These are phyloP conservation scores for Miscanthus sacchariflorus DNA, from an alignment of 202 grass and related monocot genomes.

Conservation along the genomic window DNA sequence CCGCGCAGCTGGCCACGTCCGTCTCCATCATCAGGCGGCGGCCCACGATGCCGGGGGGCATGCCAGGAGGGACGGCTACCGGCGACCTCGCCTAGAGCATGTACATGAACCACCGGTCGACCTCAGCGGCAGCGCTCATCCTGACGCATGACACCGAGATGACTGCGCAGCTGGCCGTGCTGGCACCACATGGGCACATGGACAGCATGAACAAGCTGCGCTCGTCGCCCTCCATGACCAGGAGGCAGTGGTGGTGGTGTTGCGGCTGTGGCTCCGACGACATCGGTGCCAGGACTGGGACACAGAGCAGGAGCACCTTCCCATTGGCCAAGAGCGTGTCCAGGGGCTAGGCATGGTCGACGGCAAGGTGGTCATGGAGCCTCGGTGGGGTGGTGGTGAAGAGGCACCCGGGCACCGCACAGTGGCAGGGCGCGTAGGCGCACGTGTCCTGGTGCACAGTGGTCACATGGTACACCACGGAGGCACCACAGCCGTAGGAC, in stretches of 20 bases:
- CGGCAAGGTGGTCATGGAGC: slow-evolving; percentile 5
- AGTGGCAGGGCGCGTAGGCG: not conserved
- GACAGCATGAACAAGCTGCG: slow-evolving; percentile 16
- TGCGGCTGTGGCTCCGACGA: not conserved
- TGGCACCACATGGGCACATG: not conserved
- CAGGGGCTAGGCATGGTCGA: not conserved
- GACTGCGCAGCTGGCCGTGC: not conserved
- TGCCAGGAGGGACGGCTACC: no score
- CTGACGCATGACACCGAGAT: slow-evolving; percentile 25
- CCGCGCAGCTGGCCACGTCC: no score
- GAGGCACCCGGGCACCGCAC: not conserved
- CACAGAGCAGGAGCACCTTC: not conserved
- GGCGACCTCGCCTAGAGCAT: not conserved
- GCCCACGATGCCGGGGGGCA: no score
- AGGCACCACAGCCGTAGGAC: not conserved
- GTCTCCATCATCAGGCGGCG: no score
- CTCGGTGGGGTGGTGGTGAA: not conserved
- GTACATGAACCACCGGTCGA: slow-evolving; percentile 2
- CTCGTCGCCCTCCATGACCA: not conserved
- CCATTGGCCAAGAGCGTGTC: not conserved
- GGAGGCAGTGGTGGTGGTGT: not conserved
- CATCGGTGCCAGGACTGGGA: no score
- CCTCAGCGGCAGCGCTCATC: not conserved
- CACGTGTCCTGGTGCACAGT: not conserved
- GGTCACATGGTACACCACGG: not conserved